Evolutionary conservation across 1,284 basidiomycete genomes (phyloP), one percentile per base, ranked within the genome.

Genomic region (Pseudozyma pruni): DNA sequence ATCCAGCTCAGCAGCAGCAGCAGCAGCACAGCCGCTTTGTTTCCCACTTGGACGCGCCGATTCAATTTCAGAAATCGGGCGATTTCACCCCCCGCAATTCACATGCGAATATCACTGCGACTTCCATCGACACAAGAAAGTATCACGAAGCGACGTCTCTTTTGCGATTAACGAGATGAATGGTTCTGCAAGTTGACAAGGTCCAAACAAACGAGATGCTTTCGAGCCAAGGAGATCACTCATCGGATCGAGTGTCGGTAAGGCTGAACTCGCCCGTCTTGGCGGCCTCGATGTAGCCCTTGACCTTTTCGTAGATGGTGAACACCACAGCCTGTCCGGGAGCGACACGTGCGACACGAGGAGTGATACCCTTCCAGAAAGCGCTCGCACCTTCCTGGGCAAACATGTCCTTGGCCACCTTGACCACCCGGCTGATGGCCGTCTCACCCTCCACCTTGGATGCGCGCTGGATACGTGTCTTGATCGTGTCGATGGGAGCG

Each of bases 401-500:
- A 89, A 94, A 98, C 93, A 98, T 97, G 55, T 95, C 93, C 20
- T 84, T 83, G 32, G 92, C 89, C 64, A 98, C 95, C 43, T 87
- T 87, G 17, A 87, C 83, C 77, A 98, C 90, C 19, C 94, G 82
- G 25, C 85, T 84, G 68, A 87, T 75, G 6, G 94, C 91, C 2
- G 90, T 89, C 79, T 90, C 89, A 17, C 92, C 93, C 0, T 90
- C 88, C 29, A 87, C 84, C 46, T 90, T 89, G 5, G 89, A 88
- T 0, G 93, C 87, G 75, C 94, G 94, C 85, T 98, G 95, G 56
- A 79, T 82, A 74, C 79, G 84, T 74, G 94, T 97, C 84, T 98
- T 97, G 83, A 97, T 97, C 2, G 94, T 97, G 85, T 98, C 94
- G 67, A 97, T 94, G 0, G 94, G 94, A 6, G 94, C 94, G 76